These are phyloP conservation scores for Mycena galericulata DNA, from an alignment of 768 basidiomycete species.

Conservation along the genomic window DNA sequence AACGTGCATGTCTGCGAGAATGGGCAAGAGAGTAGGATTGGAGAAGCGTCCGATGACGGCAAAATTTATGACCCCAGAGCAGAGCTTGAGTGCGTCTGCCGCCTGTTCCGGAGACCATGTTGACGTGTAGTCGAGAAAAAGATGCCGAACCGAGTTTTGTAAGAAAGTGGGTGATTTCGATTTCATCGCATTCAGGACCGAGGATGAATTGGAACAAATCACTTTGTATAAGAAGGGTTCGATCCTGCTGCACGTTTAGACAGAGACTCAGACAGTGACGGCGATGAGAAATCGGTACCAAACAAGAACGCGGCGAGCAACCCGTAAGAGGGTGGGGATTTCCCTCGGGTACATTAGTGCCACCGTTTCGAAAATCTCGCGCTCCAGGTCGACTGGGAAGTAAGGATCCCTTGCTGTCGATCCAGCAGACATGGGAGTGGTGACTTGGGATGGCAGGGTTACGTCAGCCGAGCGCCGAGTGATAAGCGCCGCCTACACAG, in stretches of 20 bases:
- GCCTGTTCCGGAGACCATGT: not conserved
- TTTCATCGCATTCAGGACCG: not conserved
- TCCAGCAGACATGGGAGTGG: no score
- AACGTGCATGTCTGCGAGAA: constrained; percentile 14
- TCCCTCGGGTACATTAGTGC: no score
- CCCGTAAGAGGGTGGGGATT: no score
- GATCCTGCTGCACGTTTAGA: not conserved
- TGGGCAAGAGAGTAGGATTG: not conserved
- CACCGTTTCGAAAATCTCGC: no score
- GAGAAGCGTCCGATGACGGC: not conserved
- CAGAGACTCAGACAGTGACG: no score
- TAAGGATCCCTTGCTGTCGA: no score
- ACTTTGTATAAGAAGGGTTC: constrained; percentile 5
- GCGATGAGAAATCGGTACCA: no score
- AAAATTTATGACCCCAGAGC: not conserved
- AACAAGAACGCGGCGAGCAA: no score
- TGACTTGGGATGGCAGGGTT: no score
- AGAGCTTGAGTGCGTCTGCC: not conserved
- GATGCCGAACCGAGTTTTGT: not conserved
- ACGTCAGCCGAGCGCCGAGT: no score
- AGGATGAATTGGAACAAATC: not conserved
- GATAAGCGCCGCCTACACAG: no score
- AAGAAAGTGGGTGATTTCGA: constrained; percentile 1
- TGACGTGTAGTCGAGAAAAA: not conserved
- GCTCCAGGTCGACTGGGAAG: no score